These are phyloP conservation scores for Urostyla sp. DNA, from an alignment of 73 alveolate species.

Conservation along the genomic window DNA sequence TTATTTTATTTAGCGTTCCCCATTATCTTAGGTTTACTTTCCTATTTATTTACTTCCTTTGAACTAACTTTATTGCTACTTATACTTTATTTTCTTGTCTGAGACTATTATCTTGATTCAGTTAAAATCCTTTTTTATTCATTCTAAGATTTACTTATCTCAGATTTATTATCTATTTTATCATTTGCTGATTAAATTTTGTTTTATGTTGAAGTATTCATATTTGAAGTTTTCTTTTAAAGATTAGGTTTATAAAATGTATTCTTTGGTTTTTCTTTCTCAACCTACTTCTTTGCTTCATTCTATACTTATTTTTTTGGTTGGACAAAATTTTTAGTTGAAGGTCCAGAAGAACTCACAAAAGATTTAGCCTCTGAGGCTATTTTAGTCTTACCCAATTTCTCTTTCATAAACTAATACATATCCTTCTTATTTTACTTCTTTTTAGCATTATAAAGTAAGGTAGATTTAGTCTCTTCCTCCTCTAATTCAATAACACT, in stretches of 20 bases:
- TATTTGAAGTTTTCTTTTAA: slow-evolving; percentile 10
- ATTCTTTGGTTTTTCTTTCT: slow-evolving; percentile 5
- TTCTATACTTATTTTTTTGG: not conserved
- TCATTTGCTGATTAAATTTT: no score
- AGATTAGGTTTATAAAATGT: slow-evolving; percentile 33
- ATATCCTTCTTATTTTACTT: slow-evolving; percentile 28
- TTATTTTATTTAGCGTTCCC: no score
- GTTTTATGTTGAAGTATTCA: no score
- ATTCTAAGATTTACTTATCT: not conserved
- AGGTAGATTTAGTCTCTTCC: no score
- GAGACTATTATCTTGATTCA: not conserved
- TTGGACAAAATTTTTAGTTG: not conserved
- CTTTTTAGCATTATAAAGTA: not conserved
- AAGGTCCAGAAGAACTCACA: not conserved
- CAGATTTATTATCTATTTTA: not conserved
- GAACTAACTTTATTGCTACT: not conserved
- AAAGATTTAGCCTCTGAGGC: slow-evolving; percentile 17
- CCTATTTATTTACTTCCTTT: not conserved
- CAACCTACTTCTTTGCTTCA: not conserved
- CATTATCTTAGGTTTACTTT: not conserved
- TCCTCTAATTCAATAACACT: no score
- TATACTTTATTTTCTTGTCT: not conserved
- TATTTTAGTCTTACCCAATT: slow-evolving; percentile 34
- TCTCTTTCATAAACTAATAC: slow-evolving; percentile 31
- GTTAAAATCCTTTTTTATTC: not conserved